Percentiles rank a stretch among this genome's conserved stretches.
phyloP scores from a whole-genome alignment of 139 green algal genomes.

The Coelastrella sp. region DNA sequence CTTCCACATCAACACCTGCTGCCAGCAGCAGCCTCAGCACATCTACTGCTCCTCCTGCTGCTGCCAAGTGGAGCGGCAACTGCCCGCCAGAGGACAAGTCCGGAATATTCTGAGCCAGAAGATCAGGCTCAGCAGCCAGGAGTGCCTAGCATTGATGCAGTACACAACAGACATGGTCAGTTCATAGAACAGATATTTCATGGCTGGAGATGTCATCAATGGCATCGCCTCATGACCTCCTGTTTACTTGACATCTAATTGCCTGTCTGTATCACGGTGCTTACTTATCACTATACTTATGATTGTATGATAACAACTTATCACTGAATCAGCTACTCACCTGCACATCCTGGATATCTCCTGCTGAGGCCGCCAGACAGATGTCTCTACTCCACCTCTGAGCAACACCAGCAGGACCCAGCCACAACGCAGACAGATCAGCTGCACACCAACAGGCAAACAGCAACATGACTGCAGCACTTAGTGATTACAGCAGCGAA shows the following conservation, averaged over 20 bases:
- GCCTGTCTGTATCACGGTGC: too few relatives aligned
- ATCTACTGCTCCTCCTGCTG: constrained; percentile 15
- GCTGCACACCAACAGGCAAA: not conserved
- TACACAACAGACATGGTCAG: not conserved
- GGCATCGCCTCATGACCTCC: too few relatives aligned
- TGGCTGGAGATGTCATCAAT: not conserved
- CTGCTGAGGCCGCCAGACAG: constrained; percentile 35
- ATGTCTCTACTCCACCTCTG: not conserved
- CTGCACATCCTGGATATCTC: constrained; percentile 20
- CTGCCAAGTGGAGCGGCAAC: constrained; percentile 40
- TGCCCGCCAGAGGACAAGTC: constrained; percentile 36
- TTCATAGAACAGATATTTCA: not conserved
- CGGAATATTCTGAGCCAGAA: not conserved
- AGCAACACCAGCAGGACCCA: not conserved
- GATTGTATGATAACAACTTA: too few relatives aligned
- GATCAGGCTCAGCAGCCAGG: not conserved
- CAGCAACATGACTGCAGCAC: not conserved
- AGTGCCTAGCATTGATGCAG: not conserved
- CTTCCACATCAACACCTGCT: not conserved
- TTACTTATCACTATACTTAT: too few relatives aligned
- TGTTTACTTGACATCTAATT: too few relatives aligned
- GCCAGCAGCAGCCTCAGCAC: constrained; percentile 34
- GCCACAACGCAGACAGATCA: constrained; percentile 9
- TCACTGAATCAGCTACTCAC: too few relatives aligned
- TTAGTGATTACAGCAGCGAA: too few relatives aligned